Base-by-base conservation (phyloP, 805 yeast genomes). In the Candida quercuum region DNA sequence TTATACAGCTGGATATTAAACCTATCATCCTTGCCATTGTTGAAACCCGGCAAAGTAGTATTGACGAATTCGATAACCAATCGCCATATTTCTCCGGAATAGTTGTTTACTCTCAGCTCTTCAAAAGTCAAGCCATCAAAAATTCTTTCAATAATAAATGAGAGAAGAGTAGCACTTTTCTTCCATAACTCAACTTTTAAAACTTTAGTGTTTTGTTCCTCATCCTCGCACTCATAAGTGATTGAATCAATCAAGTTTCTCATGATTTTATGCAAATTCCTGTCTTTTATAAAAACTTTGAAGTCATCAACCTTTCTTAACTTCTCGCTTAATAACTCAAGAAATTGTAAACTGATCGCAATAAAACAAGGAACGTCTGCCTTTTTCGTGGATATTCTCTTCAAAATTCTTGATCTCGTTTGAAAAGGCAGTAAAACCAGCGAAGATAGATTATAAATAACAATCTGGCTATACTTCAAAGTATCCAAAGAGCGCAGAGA, bases 391-490 rank as follows among this genome's bases (percentile, higher is more conserved):
- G 61, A 61, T 19, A 82, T 54, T 48, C 81, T 81, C 39, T 66
- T 69, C 36, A 72, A 69, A 29, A 82, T 81, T 38, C 78, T 61
- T 16, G 66, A 69, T 40, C 83, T 64, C 0, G 78, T 74, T 5
- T 76, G 78, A 52, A 76, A 81, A 3, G 89, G 88, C 35, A 81
- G 62, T 2, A 71, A 64, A 2, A 72, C 54, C 32, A 81, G 67
- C 7, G 68, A 61, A 19, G 77, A 70, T 26, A 83, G 52, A 44
- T 80, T 85, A 34, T 69, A 68, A 4, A 81, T 57, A 1, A 81
- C 50, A 66, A 54, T 0, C 76, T 66, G 45, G 67, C 70, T 26
- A 69, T 68, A 59, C 3, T 61, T 51, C 0, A 57, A 43, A 37
- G 54, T 14, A 14, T 47, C 49, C 50, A 60, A 46, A 1, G 49